Conservation (phyloP, 495 filamentous ascomycete genomes). For the Penicillium herquei region DNA sequence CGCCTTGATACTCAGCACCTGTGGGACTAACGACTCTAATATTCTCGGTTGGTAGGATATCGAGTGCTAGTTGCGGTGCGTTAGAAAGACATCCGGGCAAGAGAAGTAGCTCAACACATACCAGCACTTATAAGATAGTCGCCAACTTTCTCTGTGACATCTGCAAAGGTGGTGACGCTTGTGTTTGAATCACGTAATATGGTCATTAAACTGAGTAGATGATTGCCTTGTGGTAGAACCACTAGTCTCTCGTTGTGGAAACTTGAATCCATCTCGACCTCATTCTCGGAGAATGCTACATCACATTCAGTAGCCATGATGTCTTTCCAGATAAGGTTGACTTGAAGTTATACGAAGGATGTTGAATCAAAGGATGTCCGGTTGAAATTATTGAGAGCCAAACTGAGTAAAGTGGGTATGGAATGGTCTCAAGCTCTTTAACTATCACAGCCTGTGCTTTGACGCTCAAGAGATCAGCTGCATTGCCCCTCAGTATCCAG, state of each 20-base stretch:
- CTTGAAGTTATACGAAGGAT: too few relatives aligned
- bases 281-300: too few relatives aligned
- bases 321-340: too few relatives aligned
- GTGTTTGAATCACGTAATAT: conserved; percentile 13
- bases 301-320: too few relatives aligned
- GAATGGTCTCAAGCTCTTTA: not conserved
- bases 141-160: conserved; percentile 7
- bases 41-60: conserved; percentile 3
- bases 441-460: not conserved
- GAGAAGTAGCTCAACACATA: not conserved
- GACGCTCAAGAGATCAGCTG: not conserved
- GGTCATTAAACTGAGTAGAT: conserved; percentile 15
- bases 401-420: not conserved
- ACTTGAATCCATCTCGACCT: too few relatives aligned
- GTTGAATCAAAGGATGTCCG: not conserved
- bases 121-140: conserved; percentile 15
- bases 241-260: too few relatives aligned
- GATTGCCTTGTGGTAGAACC: conserved; percentile 9
- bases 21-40: conserved; percentile 10
- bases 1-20: conserved; percentile 8
- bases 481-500: not conserved
- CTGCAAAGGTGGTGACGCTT: conserved; percentile 2
- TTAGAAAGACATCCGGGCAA: not conserved
- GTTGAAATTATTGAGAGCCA: not conserved
- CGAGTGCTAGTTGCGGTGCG: not conserved